Evolutionary conservation across 1,139 yeast species (phyloP).

Genomic region (Yamadazyma buinensis): DNA sequence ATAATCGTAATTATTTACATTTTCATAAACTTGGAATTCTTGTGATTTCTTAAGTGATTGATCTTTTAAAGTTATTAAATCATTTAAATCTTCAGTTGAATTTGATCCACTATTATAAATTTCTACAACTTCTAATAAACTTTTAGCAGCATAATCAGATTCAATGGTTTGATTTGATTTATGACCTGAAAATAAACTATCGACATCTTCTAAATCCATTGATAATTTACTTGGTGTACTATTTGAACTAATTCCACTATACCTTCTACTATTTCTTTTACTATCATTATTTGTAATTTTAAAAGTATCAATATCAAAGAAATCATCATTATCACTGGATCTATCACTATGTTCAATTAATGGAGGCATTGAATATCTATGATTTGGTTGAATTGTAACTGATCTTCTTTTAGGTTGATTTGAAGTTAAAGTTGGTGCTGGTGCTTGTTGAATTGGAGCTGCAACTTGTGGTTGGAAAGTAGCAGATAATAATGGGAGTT

Average conservation of each 20-base stretch:
- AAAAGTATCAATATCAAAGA: constrained; percentile 5
- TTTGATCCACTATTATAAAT: constrained; percentile 8
- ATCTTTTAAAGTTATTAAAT: no score
- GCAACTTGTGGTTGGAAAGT: neutral
- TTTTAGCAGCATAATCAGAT: constrained; percentile 8
- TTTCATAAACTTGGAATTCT: neutral
- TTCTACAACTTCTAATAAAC: constrained; percentile 13
- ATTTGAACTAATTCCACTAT: neutral
- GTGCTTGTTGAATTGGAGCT: no score
- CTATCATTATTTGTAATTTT: neutral
- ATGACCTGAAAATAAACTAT: constrained; percentile 21
- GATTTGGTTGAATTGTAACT: constrained; percentile 4
- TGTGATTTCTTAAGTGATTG: neutral
- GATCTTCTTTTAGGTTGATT: constrained; percentile 1
- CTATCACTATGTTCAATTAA: constrained; percentile 6
- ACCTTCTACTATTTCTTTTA: constrained; percentile 1
- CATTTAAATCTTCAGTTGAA: neutral
- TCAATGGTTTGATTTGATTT: constrained; percentile 2
- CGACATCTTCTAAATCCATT: constrained; percentile 13
- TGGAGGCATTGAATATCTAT: constrained; percentile 9
- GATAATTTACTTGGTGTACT: constrained; percentile 1
- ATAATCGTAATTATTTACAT: neutral
- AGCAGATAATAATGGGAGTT: neutral
- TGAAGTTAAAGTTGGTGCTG: no score
- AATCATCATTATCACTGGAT: neutral